Evolutionary conservation across 2,329 filamentous ascomycete genomes (phyloP).

Genomic region (Leptographium flavum): DNA sequence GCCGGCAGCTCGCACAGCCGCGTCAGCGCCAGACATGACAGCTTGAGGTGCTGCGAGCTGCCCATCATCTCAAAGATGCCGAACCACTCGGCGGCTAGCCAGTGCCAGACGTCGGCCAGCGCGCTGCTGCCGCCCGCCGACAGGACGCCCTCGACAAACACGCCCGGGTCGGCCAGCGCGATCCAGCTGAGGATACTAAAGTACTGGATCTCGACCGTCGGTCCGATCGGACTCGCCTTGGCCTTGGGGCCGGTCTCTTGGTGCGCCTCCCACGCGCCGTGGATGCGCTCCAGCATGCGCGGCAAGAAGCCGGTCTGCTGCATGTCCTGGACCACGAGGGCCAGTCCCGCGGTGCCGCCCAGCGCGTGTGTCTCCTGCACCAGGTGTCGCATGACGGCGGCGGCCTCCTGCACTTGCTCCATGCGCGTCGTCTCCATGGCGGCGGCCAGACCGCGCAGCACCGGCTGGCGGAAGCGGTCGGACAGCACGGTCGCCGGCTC

Average conservation of each 20-base stretch:
- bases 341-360: conserved; percentile 45
- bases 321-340: conserved; percentile 51
- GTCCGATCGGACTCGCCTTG: conserved; percentile 46
- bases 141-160: conserved; percentile 47
- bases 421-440: conserved; percentile 38
- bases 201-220: conserved; percentile 71
- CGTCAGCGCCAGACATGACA: conserved; percentile 60
- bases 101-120: conserved; percentile 40
- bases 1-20: conserved; percentile 52
- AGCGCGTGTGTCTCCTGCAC: conserved; percentile 49
- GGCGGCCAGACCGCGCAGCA: conserved; percentile 32
- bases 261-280: conserved; percentile 56
- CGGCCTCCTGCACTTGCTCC: conserved; percentile 42
- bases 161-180: conserved; percentile 53
- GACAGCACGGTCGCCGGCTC: conserved; percentile 52
- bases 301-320: conserved; percentile 47
- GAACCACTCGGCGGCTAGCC: conserved; percentile 53
- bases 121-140: conserved; percentile 21
- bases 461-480: conserved; percentile 37
- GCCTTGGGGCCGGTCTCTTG: conserved; percentile 72
- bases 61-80: conserved; percentile 53
- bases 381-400: conserved; percentile 48
- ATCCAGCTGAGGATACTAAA: conserved; percentile 71
- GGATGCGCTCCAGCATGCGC: conserved; percentile 50
- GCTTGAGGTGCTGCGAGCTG: conserved; percentile 50